phyloP scores from a whole-genome alignment of 805 yeast genomes.

The Metschnikowia noctiluminum region DNA sequence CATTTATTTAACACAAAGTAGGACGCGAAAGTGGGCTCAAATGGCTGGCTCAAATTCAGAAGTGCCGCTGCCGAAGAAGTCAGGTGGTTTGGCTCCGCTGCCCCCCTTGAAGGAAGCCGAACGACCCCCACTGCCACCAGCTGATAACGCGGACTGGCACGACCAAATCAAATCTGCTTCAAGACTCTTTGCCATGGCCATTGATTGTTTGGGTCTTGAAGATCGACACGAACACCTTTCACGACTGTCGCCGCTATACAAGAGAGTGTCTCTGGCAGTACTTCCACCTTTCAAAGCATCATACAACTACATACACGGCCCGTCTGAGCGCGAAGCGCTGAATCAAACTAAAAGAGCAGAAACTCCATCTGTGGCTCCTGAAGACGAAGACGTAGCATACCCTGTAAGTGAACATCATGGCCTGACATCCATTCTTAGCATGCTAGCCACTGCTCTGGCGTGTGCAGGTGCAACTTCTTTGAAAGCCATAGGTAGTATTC shows the following conservation, averaged over 20 bases:
- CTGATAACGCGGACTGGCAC: conserved; percentile 4
- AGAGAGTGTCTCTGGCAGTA: conserved; percentile 15
- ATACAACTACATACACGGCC: conserved; percentile 8
- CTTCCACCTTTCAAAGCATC: conserved; percentile 17
- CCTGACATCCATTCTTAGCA: conserved; percentile 25
- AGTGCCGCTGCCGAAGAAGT: not conserved
- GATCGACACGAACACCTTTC: conserved; percentile 13
- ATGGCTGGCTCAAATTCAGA: not conserved
- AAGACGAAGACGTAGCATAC: conserved; percentile 29
- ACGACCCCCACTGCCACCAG: not conserved
- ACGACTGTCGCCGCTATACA: conserved; percentile 13
- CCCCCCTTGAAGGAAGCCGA: not conserved
- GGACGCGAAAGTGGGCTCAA: no score
- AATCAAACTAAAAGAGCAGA: not conserved
- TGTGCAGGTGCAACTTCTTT: conserved; percentile 25
- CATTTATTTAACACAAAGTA: no score
- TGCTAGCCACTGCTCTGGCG: conserved; percentile 30
- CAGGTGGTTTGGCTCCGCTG: not conserved
- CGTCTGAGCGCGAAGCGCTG: not conserved
- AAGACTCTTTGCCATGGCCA: conserved; percentile 3
- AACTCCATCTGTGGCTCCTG: conserved; percentile 5
- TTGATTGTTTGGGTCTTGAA: conserved; percentile 17
- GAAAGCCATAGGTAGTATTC: conserved; percentile 9
- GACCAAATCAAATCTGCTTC: conserved; percentile 8
- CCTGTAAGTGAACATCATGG: conserved; percentile 23